Conservation (phyloP, 2,329 filamentous ascomycete species). For the Colletotrichum filicis region DNA sequence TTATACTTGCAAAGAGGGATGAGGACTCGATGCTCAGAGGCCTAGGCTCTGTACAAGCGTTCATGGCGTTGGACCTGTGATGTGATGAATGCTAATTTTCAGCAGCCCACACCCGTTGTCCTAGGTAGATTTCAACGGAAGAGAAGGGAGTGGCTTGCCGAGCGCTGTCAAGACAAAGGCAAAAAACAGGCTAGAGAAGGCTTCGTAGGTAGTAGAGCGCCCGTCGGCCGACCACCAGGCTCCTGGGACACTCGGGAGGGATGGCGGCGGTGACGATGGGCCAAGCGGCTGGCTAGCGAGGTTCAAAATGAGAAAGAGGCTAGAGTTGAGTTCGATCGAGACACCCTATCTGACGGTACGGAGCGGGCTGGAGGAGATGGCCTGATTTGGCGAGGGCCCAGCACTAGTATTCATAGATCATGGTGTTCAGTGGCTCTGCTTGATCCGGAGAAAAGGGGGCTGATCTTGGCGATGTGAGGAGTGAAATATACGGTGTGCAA, state of each 20-base stretch:
- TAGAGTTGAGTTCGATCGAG: conserved; percentile 3
- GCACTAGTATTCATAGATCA: not conserved
- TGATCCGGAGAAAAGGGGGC: not conserved
- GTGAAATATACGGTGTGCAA: conserved; percentile 6
- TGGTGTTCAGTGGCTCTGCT: not conserved
- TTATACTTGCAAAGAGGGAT: not conserved
- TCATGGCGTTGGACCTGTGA: not conserved
- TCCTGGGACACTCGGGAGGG: not conserved
- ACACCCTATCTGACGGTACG: conserved; percentile 5
- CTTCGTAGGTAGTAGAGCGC: not conserved
- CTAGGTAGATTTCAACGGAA: not conserved
- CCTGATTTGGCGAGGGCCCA: conserved; percentile 10
- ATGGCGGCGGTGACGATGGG: conserved; percentile 4
- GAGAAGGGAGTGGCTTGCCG: conserved; percentile 1
- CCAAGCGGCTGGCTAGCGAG: not conserved
- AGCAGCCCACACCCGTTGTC: not conserved
- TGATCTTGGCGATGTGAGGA: not conserved
- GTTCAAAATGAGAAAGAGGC: not conserved
- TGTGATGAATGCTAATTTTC: not conserved
- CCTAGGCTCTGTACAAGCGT: not conserved
- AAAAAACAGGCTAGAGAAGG: not conserved
- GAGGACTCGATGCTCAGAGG: not conserved
- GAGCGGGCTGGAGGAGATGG: conserved; percentile 9
- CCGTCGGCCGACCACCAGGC: conserved; percentile 7
- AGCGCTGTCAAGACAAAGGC: not conserved